phyloP scores from a whole-genome alignment of 2,329 filamentous ascomycete species.

The Exserohilum turcica region DNA sequence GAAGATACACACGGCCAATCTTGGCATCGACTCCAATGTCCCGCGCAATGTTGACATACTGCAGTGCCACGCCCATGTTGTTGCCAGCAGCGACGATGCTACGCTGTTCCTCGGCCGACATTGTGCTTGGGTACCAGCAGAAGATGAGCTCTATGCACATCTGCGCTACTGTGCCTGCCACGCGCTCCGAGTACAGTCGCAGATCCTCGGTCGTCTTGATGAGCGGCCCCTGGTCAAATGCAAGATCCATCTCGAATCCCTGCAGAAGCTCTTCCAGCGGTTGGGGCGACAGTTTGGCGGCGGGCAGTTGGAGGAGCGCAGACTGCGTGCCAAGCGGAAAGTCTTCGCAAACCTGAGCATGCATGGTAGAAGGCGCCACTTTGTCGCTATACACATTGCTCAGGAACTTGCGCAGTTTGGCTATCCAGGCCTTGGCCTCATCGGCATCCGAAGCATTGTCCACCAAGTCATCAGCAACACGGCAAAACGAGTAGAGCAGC shows the following conservation, averaged over 20 bases:
- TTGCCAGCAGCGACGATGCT: conserved; percentile 62
- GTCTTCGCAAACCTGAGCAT: conserved; percentile 50
- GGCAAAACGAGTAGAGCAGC: conserved; percentile 74
- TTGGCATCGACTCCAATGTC: conserved; percentile 71
- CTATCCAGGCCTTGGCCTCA: conserved; percentile 64
- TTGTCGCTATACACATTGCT: conserved; percentile 56
- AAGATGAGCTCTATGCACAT: conserved; percentile 71
- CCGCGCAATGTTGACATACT: conserved; percentile 77
- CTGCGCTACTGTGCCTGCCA: conserved; percentile 74
- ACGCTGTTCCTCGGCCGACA: conserved; percentile 40
- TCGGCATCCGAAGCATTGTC: conserved; percentile 63
- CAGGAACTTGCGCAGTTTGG: conserved; percentile 63
- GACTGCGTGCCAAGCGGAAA: conserved; percentile 61
- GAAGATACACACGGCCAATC: conserved; percentile 71
- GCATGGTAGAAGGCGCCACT: conserved; percentile 9
- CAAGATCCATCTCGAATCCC: conserved; percentile 71
- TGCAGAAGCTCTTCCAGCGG: conserved; percentile 68
- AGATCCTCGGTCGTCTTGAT: conserved; percentile 65
- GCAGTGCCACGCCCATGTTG: conserved; percentile 74
- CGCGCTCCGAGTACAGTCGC: conserved; percentile 66
- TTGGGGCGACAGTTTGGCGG: conserved; percentile 58
- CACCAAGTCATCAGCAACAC: conserved; percentile 74
- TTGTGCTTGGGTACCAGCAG: conserved; percentile 55
- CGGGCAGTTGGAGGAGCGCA: conserved; percentile 65
- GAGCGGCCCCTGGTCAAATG: conserved; percentile 57